Conservation (phyloP, 169 alveolate species). For the Miamiensis avidus region DNA sequence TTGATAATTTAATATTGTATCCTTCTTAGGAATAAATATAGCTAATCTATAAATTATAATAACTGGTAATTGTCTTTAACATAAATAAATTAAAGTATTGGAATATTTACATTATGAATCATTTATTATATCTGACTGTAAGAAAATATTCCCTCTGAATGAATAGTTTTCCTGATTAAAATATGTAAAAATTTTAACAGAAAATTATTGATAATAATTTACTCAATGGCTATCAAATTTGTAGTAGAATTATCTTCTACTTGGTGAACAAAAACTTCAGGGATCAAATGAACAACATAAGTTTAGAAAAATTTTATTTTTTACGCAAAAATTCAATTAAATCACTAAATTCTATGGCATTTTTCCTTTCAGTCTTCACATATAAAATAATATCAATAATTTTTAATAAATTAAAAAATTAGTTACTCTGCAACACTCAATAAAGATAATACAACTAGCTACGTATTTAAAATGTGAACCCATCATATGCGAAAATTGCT, state of each 20-base stretch:
- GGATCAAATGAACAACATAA: not conserved
- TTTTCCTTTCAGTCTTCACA: not conserved
- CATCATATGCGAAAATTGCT: not conserved
- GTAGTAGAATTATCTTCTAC: not conserved
- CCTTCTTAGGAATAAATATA: not conserved
- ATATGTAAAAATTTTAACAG: no score
- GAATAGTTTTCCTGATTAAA: not conserved
- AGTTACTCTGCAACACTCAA: not conserved
- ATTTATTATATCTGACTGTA: no score
- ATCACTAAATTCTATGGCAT: not conserved
- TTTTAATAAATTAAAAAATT: no score
- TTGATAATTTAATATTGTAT: no score
- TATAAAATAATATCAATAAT: no score
- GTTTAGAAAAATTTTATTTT: not conserved
- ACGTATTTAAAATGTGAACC: not conserved
- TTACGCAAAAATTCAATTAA: no score
- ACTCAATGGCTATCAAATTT: not conserved
- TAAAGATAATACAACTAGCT: not conserved
- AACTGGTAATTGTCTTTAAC: not conserved
- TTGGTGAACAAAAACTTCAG: not conserved
- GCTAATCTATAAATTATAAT: not conserved
- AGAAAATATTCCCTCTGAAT: no score
- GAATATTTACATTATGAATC: not conserved
- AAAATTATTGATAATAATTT: no score
- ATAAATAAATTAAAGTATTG: no score